phyloP scores from a whole-genome alignment of 2,329 filamentous ascomycete genomes.

The Colletotrichum tanaceti region DNA sequence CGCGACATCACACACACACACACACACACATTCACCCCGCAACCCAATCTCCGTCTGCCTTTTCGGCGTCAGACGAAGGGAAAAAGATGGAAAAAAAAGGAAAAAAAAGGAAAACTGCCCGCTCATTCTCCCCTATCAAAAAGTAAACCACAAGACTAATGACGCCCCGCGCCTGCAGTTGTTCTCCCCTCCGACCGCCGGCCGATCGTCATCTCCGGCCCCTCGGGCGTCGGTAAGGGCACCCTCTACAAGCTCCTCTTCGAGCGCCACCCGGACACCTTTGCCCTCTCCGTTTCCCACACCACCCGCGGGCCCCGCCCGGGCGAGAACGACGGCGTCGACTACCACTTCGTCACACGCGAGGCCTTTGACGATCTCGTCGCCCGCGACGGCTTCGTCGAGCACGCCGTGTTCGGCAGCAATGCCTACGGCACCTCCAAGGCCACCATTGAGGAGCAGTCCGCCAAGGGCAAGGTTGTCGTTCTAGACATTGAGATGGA shows the following conservation, averaged over 20 bases:
- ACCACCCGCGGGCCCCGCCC: conserved; percentile 83
- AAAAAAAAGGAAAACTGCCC: too few relatives aligned
- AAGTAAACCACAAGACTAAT: conserved; percentile 7
- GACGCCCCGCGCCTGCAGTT: conserved; percentile 3
- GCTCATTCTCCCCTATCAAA: too few relatives aligned
- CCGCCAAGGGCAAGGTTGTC: conserved; percentile 77
- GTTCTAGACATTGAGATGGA: conserved; percentile 98
- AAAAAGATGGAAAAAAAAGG: neutral
- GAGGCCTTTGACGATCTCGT: conserved; percentile 77
- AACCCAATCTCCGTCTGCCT: neutral
- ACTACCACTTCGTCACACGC: conserved; percentile 83
- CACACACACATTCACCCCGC: neutral
- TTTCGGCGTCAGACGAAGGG: neutral
- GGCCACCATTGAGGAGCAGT: conserved; percentile 80
- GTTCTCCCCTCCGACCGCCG: conserved; percentile 60
- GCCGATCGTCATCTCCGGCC: conserved; percentile 83
- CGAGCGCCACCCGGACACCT: conserved; percentile 61
- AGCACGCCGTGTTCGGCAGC: conserved; percentile 84
- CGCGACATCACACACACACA: neutral
- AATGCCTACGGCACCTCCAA: conserved; percentile 91
- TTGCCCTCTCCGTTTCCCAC: conserved; percentile 73
- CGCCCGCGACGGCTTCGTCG: conserved; percentile 79
- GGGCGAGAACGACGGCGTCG: conserved; percentile 79
- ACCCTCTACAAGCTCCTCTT: conserved; percentile 82
- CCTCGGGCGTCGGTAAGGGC: conserved; percentile 83